Evolutionary conservation across 345 rosid species (phyloP).

Genomic region (Nephelium lappaceum): DNA sequence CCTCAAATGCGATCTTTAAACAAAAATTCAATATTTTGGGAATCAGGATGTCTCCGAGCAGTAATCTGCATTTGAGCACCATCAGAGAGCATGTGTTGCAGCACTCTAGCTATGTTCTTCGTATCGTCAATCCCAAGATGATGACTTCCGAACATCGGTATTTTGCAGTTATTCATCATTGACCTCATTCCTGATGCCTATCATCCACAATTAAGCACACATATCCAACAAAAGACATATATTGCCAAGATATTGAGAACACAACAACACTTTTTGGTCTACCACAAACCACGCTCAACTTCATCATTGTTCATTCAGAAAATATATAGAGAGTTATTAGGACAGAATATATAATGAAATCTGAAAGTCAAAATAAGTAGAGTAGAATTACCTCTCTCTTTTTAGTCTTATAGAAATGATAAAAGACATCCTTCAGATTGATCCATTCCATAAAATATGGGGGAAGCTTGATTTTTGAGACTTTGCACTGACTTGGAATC

Average conservation of each 20-base stretch:
- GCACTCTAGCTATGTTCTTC: constrained; percentile 81
- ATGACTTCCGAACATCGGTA: constrained; percentile 74
- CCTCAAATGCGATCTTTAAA: constrained; percentile 58
- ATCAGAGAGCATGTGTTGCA: constrained; percentile 73
- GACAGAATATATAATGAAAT: neutral
- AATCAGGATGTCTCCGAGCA: constrained; percentile 62
- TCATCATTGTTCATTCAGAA: neutral
- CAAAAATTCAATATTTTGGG: constrained; percentile 53
- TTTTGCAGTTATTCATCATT: constrained; percentile 80
- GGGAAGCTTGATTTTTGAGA: constrained; percentile 71
- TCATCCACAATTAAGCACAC: constrained; percentile 22
- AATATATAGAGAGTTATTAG: neutral
- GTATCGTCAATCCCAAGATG: constrained; percentile 93
- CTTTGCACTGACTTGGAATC: constrained; percentile 78
- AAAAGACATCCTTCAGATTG: constrained; percentile 81
- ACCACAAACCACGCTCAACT: neutral
- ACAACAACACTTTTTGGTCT: neutral
- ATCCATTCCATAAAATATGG: constrained; percentile 89
- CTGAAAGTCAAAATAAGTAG: neutral
- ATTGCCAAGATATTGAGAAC: neutral
- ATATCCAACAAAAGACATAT: neutral
- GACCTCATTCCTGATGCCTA: constrained; percentile 94
- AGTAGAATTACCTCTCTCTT: constrained; percentile 48
- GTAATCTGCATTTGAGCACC: constrained; percentile 76
- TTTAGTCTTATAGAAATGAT: constrained; percentile 62